Evolutionary conservation across 306 rosid species (phyloP), one percentile per base, ranked within the genome.

Genomic region (Arachis stenosperma): DNA sequence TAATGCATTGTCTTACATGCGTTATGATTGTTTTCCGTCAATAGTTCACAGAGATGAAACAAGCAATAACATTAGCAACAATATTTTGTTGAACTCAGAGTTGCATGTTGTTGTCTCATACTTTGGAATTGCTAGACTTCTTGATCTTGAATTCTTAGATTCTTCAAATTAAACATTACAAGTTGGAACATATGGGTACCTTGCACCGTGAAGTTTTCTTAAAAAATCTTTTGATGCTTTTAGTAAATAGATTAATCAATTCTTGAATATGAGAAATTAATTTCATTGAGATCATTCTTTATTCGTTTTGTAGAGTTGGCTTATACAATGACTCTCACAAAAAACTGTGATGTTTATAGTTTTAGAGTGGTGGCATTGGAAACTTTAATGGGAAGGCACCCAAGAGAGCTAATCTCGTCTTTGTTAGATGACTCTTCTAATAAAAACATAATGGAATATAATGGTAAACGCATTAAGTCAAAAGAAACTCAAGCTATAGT

Each of bases 311-410:
- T 29, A 75, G 62, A 75, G 17, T 12, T 46, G 5, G 69, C 61
- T 0, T 67, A 58, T 17, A 67, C 80, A 3, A 0, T 67, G 17
- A 13, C 30, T 0, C 68, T 75, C 1, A 75, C 79, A 27, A 15
- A 33, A 29, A 75, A 75, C 55, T 54, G 73, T 29, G 73, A 75
- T 55, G 73, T 74, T 9, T 74, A 74, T 2, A 74, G 66, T 0
- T 74, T 74, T 53, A 65, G 66, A 52, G 72, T 65, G 37, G 66
- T 64, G 46, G 43, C 48, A 3, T 30, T 74, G 12, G 78, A 75
- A 65, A 53, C 56, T 1, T 22, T 75, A 9, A 53, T 43, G 79
- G 66, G 79, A 13, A n/a, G 9, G 1, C 75, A 71, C 29, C 75
- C 67, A 4, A 5, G 57, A n/a, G 75, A 71, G 5, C 0, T 58